These are phyloP conservation scores for Apiosordaria backusii DNA, from an alignment of 495 filamentous ascomycete species.

Conservation along the genomic window DNA sequence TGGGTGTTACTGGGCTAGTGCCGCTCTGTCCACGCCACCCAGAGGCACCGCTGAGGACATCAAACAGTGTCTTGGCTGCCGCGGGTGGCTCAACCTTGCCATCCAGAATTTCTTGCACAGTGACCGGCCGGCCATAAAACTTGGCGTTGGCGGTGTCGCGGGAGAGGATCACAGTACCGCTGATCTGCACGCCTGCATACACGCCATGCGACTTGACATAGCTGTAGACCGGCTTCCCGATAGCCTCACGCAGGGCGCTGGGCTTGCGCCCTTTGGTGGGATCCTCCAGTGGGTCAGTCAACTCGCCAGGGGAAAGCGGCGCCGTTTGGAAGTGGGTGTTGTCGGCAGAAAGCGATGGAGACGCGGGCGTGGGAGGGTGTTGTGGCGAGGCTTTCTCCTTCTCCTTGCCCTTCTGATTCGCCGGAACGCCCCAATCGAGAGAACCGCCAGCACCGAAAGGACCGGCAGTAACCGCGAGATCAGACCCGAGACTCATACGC, in stretches of 20 bases:
- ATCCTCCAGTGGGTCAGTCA: slow-evolving; percentile 12
- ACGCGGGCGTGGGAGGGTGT: background rate
- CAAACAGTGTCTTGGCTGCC: slow-evolving; percentile 22
- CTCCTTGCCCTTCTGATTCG: slow-evolving; percentile 16
- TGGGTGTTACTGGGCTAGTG: background rate
- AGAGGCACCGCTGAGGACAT: slow-evolving; percentile 29
- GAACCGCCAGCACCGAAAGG: slow-evolving; percentile 69
- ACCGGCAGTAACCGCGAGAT: slow-evolving; percentile 69
- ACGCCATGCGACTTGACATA: slow-evolving; percentile 80
- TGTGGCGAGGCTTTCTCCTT: slow-evolving; percentile 19
- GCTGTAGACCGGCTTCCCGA: slow-evolving; percentile 62
- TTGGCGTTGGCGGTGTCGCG: slow-evolving; percentile 75
- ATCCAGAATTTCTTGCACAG: slow-evolving; percentile 61
- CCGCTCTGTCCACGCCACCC: slow-evolving; percentile 24
- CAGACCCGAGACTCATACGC: slow-evolving; percentile 69
- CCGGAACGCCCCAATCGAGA: slow-evolving; percentile 48
- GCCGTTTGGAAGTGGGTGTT: slow-evolving; percentile 20
- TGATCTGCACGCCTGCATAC: slow-evolving; percentile 72
- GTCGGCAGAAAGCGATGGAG: slow-evolving; percentile 17
- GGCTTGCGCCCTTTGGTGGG: slow-evolving; percentile 22
- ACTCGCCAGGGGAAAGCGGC: slow-evolving; percentile 9
- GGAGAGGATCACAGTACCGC: slow-evolving; percentile 75
- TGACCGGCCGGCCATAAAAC: slow-evolving; percentile 65
- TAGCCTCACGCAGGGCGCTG: slow-evolving; percentile 27
- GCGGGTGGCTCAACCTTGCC: slow-evolving; percentile 52